Evolutionary conservation across 441 rosid species (phyloP).

Genomic region (Erysimum cheiri): DNA sequence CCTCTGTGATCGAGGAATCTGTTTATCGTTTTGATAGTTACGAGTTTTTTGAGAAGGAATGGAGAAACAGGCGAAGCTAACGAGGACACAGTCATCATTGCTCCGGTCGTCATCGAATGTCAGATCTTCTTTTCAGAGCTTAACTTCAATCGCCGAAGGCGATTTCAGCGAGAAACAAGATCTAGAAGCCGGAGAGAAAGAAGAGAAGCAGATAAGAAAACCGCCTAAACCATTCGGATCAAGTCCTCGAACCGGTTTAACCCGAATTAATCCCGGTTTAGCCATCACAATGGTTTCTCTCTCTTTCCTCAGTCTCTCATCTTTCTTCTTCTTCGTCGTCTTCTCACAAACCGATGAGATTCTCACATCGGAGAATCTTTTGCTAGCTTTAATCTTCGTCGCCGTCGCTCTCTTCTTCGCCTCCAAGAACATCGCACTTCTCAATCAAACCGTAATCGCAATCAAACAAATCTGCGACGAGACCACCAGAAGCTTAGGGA

Average conservation of each 20-base stretch:
- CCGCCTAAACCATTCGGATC: conserved; percentile 53
- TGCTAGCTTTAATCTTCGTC: conserved; percentile 71
- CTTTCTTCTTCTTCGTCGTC: conserved; percentile 62
- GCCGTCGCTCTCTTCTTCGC: conserved; percentile 83
- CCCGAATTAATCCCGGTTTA: conserved; percentile 59
- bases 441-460: conserved; percentile 51
- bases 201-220: conserved; percentile 54
- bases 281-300: conserved; percentile 56
- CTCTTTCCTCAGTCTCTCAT: conserved; percentile 53
- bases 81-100: conserved; percentile 80
- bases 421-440: conserved; percentile 63
- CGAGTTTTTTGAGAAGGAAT: conserved; percentile 32
- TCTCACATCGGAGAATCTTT: conserved; percentile 78
- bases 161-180: conserved; percentile 51
- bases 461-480: conserved; percentile 58
- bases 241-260: conserved; percentile 49
- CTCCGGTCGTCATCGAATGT: conserved; percentile 84
- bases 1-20: background rate
- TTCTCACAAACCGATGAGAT: conserved; percentile 65
- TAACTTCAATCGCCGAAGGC: conserved; percentile 58
- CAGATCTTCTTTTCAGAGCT: conserved; percentile 84
- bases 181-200: conserved; percentile 48
- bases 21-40: background rate
- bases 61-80: conserved; percentile 79
- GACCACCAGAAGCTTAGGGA: conserved; percentile 45